Percentiles rank a stretch among this genome's conserved stretches.
These are phyloP conservation scores for Pseudodiploospora longispora DNA, from an alignment of 2,329 filamentous ascomycete species.

Conservation along the genomic window DNA sequence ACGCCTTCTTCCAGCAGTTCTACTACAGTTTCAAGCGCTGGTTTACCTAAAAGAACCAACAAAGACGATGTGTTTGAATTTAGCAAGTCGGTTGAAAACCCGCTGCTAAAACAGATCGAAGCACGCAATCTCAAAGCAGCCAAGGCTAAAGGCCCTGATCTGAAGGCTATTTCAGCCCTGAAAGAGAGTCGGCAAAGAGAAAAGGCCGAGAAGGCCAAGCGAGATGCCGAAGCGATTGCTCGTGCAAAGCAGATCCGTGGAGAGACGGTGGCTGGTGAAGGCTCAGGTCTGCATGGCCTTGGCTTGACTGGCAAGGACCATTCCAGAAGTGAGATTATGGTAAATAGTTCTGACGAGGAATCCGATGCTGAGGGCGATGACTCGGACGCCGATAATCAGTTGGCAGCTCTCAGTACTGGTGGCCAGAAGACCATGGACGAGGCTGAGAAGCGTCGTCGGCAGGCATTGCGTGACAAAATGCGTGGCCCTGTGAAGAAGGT, in stretches of 20 bases:
- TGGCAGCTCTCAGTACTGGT: constrained; percentile 39
- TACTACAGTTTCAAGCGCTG: constrained; percentile 11
- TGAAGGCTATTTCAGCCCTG: constrained; percentile 38
- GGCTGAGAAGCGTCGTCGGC: constrained; percentile 35
- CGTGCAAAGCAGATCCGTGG: constrained; percentile 46
- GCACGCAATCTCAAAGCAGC: constrained; percentile 24
- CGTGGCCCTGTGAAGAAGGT: constrained; percentile 76
- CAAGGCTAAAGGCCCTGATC: constrained; percentile 24
- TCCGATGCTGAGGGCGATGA: constrained; percentile 58
- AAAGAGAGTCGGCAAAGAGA: constrained; percentile 67
- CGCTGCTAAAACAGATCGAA: constrained; percentile 39
- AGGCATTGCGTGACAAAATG: constrained; percentile 45
- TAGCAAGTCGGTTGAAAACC: constrained; percentile 38
- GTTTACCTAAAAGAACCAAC: constrained; percentile 25
- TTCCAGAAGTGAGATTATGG: constrained; percentile 81
- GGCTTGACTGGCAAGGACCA: constrained; percentile 73
- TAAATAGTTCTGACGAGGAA: constrained; percentile 71
- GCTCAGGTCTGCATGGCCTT: constrained; percentile 67
- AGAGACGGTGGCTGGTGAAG: constrained; percentile 51
- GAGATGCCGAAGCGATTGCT: constrained; percentile 65
- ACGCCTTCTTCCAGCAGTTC: constrained; percentile 11
- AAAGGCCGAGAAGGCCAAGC: constrained; percentile 63
- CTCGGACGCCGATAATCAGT: constrained; percentile 42
- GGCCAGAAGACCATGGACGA: constrained; percentile 41
- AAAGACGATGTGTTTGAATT: constrained; percentile 41